Percentiles rank a stretch among this genome's conserved stretches.
Evolutionary conservation across 2,329 filamentous ascomycete species (phyloP).

Genomic region (Orbilia quercus): DNA sequence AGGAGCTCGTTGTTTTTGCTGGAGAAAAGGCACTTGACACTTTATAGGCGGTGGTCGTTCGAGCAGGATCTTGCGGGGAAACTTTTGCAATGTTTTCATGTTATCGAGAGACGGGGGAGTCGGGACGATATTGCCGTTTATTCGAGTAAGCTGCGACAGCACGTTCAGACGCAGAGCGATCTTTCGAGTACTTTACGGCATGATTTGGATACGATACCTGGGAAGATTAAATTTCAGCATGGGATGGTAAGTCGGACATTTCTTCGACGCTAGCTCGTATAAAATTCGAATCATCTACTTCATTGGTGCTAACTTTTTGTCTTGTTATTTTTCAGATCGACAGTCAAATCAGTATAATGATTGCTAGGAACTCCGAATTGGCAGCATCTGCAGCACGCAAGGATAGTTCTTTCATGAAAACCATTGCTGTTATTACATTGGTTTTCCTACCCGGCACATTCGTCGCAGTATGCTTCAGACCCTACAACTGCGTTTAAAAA

Average conservation of each 20-base stretch:
- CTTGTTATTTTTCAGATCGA: conserved; percentile 27
- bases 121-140: conserved; percentile 32
- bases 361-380: conserved; percentile 36
- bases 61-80: conserved; percentile 33
- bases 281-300: not conserved
- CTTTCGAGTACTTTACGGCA: conserved; percentile 30
- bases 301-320: not conserved
- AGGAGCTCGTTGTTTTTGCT: conserved; percentile 24
- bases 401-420: conserved; percentile 51
- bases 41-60: conserved; percentile 37
- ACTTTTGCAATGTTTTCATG: conserved; percentile 30
- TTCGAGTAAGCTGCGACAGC: conserved; percentile 22
- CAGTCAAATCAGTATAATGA: conserved; percentile 46
- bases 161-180: conserved; percentile 34
- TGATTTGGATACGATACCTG: conserved; percentile 39
- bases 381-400: conserved; percentile 34
- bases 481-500: not conserved
- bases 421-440: conserved; percentile 44
- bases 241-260: conserved; percentile 28
- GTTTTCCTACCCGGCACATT: conserved; percentile 44
- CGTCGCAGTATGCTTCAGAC: conserved; percentile 29
- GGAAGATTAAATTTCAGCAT: conserved; percentile 49
- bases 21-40: conserved; percentile 30
- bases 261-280: too few species aligned
- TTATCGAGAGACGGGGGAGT: conserved; percentile 33